Evolutionary conservation across 768 basidiomycete species (phyloP).

Genomic region (Mycena rosella): DNA sequence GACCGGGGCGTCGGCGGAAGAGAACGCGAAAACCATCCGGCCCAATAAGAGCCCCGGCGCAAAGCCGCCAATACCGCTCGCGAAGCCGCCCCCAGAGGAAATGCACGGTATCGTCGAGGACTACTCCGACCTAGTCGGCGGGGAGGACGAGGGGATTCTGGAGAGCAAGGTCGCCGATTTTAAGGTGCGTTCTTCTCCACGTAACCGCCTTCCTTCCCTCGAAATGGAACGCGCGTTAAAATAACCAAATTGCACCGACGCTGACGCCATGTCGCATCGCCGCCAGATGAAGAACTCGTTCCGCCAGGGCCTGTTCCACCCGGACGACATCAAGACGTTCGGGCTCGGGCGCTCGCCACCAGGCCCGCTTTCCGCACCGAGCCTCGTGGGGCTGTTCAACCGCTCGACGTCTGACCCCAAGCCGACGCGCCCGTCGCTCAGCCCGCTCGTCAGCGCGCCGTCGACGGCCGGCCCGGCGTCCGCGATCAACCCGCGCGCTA

Average conservation of each 20-base stretch:
- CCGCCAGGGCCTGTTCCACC: conserved; percentile 86
- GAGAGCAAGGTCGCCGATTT: conserved; percentile 88
- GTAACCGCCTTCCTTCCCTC: conserved; percentile 3
- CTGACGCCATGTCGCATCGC: background rate
- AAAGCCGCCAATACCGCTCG: conserved; percentile 63
- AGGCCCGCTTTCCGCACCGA: conserved; percentile 75
- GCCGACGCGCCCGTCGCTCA: conserved; percentile 66
- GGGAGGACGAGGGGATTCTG: conserved; percentile 77
- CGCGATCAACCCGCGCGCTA: conserved; percentile 17
- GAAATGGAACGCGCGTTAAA: background rate
- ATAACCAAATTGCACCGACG: background rate
- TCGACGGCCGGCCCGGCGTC: conserved; percentile 44
- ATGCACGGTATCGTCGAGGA: conserved; percentile 87
- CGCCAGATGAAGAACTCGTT: conserved; percentile 75
- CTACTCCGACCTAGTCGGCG: conserved; percentile 89
- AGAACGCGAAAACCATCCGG: conserved; percentile 85
- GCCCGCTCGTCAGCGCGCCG: conserved; percentile 54
- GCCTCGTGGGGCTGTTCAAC: conserved; percentile 64
- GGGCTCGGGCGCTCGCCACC: conserved; percentile 64
- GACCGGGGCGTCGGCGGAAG: conserved; percentile 64
- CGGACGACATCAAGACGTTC: conserved; percentile 88
- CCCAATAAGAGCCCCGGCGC: conserved; percentile 78
- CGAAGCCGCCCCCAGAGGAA: conserved; percentile 70
- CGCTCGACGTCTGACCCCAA: conserved; percentile 47
- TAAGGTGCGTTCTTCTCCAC: conserved; percentile 62